phyloP scores from a whole-genome alignment of 768 basidiomycete species.

The Boletus reticulatus region DNA sequence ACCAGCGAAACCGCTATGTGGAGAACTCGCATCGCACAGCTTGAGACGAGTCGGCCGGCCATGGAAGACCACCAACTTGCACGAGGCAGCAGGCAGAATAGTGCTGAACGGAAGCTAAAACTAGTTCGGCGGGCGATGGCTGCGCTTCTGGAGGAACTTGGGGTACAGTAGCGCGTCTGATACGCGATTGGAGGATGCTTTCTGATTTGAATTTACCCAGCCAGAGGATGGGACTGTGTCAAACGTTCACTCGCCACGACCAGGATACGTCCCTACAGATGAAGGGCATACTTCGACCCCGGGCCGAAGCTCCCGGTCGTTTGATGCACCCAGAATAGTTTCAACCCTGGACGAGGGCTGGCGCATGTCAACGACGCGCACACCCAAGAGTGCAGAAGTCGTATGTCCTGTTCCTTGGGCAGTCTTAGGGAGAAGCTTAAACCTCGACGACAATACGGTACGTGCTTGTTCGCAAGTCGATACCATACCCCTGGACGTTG shows the following conservation, averaged over 20 bases:
- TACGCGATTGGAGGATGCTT: neutral
- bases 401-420: conserved; percentile 32
- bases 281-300: conserved; percentile 6
- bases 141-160: conserved; percentile 42
- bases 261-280: neutral
- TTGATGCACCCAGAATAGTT: conserved; percentile 3
- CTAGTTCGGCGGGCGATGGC: conserved; percentile 41
- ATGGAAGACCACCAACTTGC: conserved; percentile 27
- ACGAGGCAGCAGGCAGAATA: conserved; percentile 33
- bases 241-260: conserved; percentile 10
- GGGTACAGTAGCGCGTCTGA: conserved; percentile 25
- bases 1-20: conserved; percentile 22
- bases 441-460: conserved; percentile 41
- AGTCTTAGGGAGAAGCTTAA: conserved; percentile 26
- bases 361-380: conserved; percentile 41
- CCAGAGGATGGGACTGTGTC: conserved; percentile 20
- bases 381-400: conserved; percentile 35
- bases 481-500: neutral
- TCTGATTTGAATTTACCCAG: conserved; percentile 12
- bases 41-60: conserved; percentile 31
- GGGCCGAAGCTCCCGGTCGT: conserved; percentile 5
- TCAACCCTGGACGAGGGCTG: conserved; percentile 28
- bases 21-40: conserved; percentile 34
- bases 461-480: conserved; percentile 12
- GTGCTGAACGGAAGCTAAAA: conserved; percentile 28